Evolutionary conservation across 2,329 filamentous ascomycete genomes (phyloP), one percentile per base, ranked within the genome.

Genomic region (Colletotrichum sp.): DNA sequence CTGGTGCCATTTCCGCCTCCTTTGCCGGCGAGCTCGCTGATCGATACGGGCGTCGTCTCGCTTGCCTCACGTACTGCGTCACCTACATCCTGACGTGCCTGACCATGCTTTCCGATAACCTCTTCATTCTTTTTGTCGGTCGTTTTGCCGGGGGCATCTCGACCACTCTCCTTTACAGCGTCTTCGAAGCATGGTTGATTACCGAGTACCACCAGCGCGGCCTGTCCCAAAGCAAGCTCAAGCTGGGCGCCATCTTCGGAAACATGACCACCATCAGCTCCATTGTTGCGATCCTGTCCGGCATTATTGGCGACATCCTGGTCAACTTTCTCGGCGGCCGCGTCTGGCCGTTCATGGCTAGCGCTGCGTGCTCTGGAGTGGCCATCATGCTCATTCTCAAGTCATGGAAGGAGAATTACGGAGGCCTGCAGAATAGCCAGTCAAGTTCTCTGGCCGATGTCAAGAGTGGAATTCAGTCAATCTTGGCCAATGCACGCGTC

Each of bases 161-260:
- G 75, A 91, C 89, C 12, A 91, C 89, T 16, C 82, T 92, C 24
- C 85, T 92, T 21, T 92, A 89, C 83, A 90, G 86, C 64, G 89
- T 89, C 12, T 92, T 92, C 76, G 90, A 92, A 78, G 88, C 89
- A 61, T 92, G 90, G 90, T 88, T 92, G 84, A 88, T 92, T 32
- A 86, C 89, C 62, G 90, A 92, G 78, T 92, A 88, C 76, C 86
- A 89, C 75, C 81, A 83, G 28, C 83, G 86, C 56, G 85, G 85
- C n/a, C 79, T 91, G 8, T 82, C 87, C n/a, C 82, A 75, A 13
- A 78, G 81, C 9, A 83, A 84, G 10, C 81, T 84, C 9, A 86
- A 85, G 55, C 83, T 93, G 34, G 87, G 87, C 70, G 82, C 84
- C 34, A 86, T 92, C 26, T 91, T 91, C 80, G 89, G 88, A 6